Evolutionary conservation across 23 red algal species (phyloP), one percentile per base, ranked within the genome.

Genomic region (Chondrus crispus): DNA sequence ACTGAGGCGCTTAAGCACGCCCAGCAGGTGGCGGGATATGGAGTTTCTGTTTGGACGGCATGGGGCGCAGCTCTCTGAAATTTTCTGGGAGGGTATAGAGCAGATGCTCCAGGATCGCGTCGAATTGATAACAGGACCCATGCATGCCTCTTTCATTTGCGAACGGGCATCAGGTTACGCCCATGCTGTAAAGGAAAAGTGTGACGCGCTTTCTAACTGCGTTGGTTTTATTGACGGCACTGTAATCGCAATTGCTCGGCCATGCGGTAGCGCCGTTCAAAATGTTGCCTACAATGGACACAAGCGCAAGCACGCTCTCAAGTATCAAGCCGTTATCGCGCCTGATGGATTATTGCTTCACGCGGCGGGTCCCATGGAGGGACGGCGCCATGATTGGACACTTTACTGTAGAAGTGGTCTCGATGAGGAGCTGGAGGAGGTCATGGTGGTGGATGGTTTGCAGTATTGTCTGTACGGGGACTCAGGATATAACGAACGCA

Each of bases 181-280:
- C 5, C 13, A 28, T 13, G 46, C 4, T 16, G 60, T 85, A 29
- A 28, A 29, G 35, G 51, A 43, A 46, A 85, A 62, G 0, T 62
- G 2, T 85, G 28, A 26, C 16, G 1, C 8, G 16, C 57, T 77
- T 10, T 20, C 73, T 20, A 70, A 46, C 47, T 24, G 37, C 32
- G 60, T 88, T 10, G 62, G 62, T 26, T 88, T 88, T 88, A 88
- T 88, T 69, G 62, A 75, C 46, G 53, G 84, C 13, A 88, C 62
- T 2, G 3, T 4, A 39, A 38, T 71, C 9, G 30, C 14, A 28
- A 38, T 88, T 36, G 24, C 84, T 16, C 30, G 84, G 29, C 62
- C 84, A 46, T 42, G 3, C 10, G 60, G 62, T 73, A 83, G 14
- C 45, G 68, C 43, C 12, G n/a, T 16, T 10, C 84, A 88, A 63